Base-by-base conservation (phyloP, 2,329 filamentous ascomycete species). In the Anthostomella pinea region DNA sequence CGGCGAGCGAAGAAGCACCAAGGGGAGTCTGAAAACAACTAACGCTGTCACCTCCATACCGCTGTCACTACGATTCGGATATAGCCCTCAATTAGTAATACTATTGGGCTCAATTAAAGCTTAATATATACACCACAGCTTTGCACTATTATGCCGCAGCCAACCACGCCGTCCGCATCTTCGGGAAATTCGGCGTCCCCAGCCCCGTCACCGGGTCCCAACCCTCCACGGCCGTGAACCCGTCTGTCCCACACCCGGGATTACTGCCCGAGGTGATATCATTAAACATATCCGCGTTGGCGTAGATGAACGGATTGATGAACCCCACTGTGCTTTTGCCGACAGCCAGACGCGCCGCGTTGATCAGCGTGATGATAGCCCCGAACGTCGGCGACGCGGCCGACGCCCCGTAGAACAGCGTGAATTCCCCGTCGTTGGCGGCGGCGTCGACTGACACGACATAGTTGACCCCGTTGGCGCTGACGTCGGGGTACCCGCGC, bases 401-500 rank as follows among this genome's bases (percentile, higher is more conserved):
- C 6, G 45, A 51, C 2, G 54, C 56, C 7, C 54, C 53, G 8
- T 46, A 46, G 22, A 49, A 43, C 2, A 52, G 32, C 5, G 33
- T 37, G 6, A 52, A 43, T 14, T 29, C 22, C 10, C 51, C 52
- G 4, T 35, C 34, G 16, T 46, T 35, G 32, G 48, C 52, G 4
- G 52, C 44, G 8, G 55, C 39, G 22, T 54, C 53, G 22, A 47
- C 48, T 11, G 49, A 50, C 9, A 54, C 42, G 6, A 49, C 54
- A n/a, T n/a, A n/a, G n/a, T n/a, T n/a, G n/a, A n/a, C n/a, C n/a
- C n/a, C n/a, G n/a, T n/a, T n/a, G n/a, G n/a, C n/a, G 5, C 49
- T 36, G 18, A 59, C 50, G 24, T 59, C 55, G 0, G 54, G 55
- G 22, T 42, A 56, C 1, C 51, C 56, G 13, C 55, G 49, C 2